phyloP scores from a whole-genome alignment of 108 stramenopile genomes.

The Poteriospumella lacustris region DNA sequence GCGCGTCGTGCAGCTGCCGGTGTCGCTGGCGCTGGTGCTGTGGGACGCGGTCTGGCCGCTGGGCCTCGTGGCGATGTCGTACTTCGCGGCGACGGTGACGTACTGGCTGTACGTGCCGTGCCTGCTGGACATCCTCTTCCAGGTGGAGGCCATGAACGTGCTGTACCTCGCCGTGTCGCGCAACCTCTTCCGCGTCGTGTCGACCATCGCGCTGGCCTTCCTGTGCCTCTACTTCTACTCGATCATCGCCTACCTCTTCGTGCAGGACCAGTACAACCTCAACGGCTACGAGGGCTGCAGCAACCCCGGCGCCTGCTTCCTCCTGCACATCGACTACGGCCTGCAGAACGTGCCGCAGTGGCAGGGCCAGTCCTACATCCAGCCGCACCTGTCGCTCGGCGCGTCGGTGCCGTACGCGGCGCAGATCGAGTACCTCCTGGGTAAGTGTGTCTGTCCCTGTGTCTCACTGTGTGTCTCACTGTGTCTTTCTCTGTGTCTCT shows the following conservation, averaged over 20 bases:
- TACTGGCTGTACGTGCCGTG: constrained; percentile 21
- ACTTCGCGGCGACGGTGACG: neutral
- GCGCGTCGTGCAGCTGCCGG: neutral
- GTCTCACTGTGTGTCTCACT: no score
- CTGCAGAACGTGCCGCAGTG: neutral
- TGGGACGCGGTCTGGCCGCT: neutral
- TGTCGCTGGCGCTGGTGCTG: neutral
- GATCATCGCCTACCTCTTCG: neutral
- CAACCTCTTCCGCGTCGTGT: neutral
- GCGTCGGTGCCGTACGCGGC: no score
- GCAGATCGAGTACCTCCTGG: no score
- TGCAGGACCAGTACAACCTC: neutral
- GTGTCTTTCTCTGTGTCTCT: no score
- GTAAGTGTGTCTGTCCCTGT: no score
- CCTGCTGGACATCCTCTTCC: constrained; percentile 12
- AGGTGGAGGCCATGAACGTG: neutral
- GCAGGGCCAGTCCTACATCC: neutral
- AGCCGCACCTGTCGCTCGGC: no score
- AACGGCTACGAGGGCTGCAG: neutral
- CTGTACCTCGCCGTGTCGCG: constrained; percentile 1
- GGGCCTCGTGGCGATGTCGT: neutral
- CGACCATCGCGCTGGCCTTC: neutral
- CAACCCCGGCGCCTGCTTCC: neutral
- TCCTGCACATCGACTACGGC: constrained; percentile 23
- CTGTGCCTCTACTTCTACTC: constrained; percentile 17